Base-by-base conservation (phyloP, 768 basidiomycete genomes). In the Leccinum variicolor region DNA sequence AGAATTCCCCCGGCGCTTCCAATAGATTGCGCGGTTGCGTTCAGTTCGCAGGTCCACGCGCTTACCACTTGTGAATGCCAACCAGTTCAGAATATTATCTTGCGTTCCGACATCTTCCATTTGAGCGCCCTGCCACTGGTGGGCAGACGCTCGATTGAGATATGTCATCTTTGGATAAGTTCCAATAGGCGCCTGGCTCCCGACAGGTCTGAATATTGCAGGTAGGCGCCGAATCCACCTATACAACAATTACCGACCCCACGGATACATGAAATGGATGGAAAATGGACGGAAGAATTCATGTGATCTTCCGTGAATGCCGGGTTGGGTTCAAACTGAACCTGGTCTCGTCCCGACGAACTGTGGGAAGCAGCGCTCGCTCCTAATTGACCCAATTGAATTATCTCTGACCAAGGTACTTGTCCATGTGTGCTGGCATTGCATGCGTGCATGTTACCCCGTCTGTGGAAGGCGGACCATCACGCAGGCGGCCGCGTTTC, bases 41-140 rank as follows among this genome's bases (percentile, higher is more conserved):
- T 15, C 34, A 36, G 34, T 36, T 36, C 15, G 34, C 36, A 31
- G n/a, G 55, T 36, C 41, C 57, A 34, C 43, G 14, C 59, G 21
- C 23, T 36, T 17, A 47, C 45, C 23, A 48, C 10, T 52, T 59
- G 45, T 41, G 61, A 63, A 63, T 41, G 28, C 56, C 55, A 39
- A 36, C n/a, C 2, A 50, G 13, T 23, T n/a, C 47, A 62, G 61
- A 52, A 13, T n/a, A 10, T 29, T 8, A 39, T 5, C 26, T 14
- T 33, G 34, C 53, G 46, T 45, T 46, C 25, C 34, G 19, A 36
- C 17, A 36, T 52, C 28, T 39, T 47, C 21, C 50, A 28, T n/a
- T n/a, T 4, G 15, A 23, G 45, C 29, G 36, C 39, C n/a, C 39
- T 49, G 45, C 13, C 31, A 33, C 31, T 36, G 14, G 19, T 10